Percentiles rank a stretch among this genome's conserved stretches.
Evolutionary conservation across 2,329 filamentous ascomycete genomes (phyloP).

Genomic region (Dendryphion nanum): DNA sequence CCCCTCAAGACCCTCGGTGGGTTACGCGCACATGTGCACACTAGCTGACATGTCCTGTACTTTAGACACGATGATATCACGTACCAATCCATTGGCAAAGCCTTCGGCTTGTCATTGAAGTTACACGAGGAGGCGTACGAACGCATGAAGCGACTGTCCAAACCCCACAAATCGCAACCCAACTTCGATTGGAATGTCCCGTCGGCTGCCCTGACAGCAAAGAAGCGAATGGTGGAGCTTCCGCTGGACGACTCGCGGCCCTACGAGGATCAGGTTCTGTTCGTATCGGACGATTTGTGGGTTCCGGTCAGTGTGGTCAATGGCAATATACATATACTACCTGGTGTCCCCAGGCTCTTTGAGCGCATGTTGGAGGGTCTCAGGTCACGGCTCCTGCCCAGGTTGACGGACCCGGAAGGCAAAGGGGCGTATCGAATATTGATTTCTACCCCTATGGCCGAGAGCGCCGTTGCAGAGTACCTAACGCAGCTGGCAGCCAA

Average conservation of each 20-base stretch:
- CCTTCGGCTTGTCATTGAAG: constrained; percentile 73
- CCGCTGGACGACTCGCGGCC: constrained; percentile 70
- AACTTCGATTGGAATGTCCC: constrained; percentile 83
- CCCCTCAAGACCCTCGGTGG: too few species aligned
- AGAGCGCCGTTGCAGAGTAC: constrained; percentile 81
- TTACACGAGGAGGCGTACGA: constrained; percentile 75
- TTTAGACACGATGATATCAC: constrained; percentile 94
- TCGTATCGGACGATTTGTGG: constrained; percentile 80
- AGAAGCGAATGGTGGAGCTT: constrained; percentile 85
- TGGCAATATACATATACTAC: constrained; percentile 88
- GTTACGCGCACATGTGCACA: constrained; percentile 8
- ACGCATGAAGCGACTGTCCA: constrained; percentile 80
- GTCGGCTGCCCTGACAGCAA: constrained; percentile 73
- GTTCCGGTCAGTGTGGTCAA: constrained; percentile 88
- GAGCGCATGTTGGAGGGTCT: constrained; percentile 74
- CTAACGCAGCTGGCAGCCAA: constrained; percentile 74
- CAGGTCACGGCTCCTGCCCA: constrained; percentile 67
- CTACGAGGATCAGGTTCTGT: constrained; percentile 71
- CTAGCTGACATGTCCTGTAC: constrained; percentile 15
- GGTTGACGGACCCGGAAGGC: constrained; percentile 74
- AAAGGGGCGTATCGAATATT: constrained; percentile 77
- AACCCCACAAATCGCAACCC: constrained; percentile 68
- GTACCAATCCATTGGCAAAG: constrained; percentile 89
- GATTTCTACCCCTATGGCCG: constrained; percentile 82
- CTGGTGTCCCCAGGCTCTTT: constrained; percentile 84